Evolutionary conservation across 805 yeast species (phyloP), one percentile per base, ranked within the genome.

Genomic region (Blastobotrys attinorum): DNA sequence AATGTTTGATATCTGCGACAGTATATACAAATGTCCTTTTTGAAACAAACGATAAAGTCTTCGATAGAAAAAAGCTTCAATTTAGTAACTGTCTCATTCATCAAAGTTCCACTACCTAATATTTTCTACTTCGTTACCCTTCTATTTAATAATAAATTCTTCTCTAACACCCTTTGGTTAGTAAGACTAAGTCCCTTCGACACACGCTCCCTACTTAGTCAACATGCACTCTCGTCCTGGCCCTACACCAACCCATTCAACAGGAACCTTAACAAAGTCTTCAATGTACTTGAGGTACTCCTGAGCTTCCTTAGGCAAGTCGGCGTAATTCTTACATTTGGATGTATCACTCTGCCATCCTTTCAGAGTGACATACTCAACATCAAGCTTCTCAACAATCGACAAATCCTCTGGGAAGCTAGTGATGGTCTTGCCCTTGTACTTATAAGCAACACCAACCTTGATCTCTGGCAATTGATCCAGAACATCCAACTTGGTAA

Each of bases 201-300:
- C n/a, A n/a, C n/a, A n/a, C n/a, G n/a, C 21, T 34, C n/a, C n/a
- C 15, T 37, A 31, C 40, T 43, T 40, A 55, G 77, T 79, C 56
- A 88, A 73, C 96, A 88, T 89, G 31, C 89, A 79, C 45, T 83
- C 95, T 71, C 97, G 84, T 43, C 87, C 95, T 51, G 98, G 97
- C 50, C 98, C 98, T 46, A 95, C 92, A 62, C 98, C 98, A 49
- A 92, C 92, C 97, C 97, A 92, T 64, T 83, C 83, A 51, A 92
- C 75, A 45, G 95, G 95, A 46, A 86, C 90, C 39, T 75, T 73
- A 49, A 89, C 71, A 59, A 74, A 89, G 51, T 87, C 81, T 68
- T 88, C 97, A 59, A 92, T 90, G 64, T 66, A 92, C 54, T 75
- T 72, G 66, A 92, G 73, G 67, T 92, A 92, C 52, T 75, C 76